Base-by-base conservation (phyloP, 2,329 filamentous ascomycete genomes). In the Claviceps humidiphila region DNA sequence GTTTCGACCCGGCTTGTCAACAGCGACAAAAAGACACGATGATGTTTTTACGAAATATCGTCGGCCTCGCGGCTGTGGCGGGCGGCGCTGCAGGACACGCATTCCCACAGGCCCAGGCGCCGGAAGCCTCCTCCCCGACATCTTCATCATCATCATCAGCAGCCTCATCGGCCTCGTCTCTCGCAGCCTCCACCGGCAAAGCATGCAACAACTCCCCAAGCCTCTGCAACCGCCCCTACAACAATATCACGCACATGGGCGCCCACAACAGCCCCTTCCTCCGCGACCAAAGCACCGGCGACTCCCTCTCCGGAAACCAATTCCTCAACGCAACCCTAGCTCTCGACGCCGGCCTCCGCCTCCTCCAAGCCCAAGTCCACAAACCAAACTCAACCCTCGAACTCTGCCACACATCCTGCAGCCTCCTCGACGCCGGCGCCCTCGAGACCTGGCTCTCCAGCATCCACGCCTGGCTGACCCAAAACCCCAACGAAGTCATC, bases 131-230 rank as follows among this genome's bases (percentile, higher is more conserved):
- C 34, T 40, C 58, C 38, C 16, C 20, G 16, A 4, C 26, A 37
- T 17, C 43, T 1, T n/a, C 43, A 30, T 22, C 54, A 17, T n/a
- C 43, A 30, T 22, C 54, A 17, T 54, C 58, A 14, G 38, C 57
- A 26, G 55, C 61, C 16, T 55, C 47, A n/a, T 30, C 38, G 6
- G 3, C 20, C 5, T 13, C 53, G 7, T 54, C 58, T 16, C 37
- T 55, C 17, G 53, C 61, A 14, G 54, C 46, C 34, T 16, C 34
- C 16, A 7, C 24, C 30, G 54, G 56, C 49, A 61, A 60, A 16
- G 80, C 82, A 37, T 93, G 88, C 77, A 93, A 93, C 71, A 91
- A 91, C 73, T 89, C 85, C 1, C 85, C 86, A 0, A 70, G 74
- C 44, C 77, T 93, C 42, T 93, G 88, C 72, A 72, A 70, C 55